Base-by-base conservation (phyloP, 2,329 filamentous ascomycete genomes). In the Elsinoe australis region DNA sequence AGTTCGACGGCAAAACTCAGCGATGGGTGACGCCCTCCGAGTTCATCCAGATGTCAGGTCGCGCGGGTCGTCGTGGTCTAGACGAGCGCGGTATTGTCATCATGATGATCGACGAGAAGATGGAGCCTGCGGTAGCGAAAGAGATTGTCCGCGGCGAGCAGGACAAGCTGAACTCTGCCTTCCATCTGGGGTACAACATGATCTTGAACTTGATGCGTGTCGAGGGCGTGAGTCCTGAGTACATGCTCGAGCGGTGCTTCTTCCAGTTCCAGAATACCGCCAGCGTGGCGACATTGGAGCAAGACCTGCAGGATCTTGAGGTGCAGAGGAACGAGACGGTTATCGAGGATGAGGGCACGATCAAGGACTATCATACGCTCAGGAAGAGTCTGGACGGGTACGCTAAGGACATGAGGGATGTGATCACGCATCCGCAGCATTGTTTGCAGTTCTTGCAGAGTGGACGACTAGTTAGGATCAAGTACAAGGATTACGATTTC, bases 181-280 rank as follows among this genome's bases (percentile, higher is more conserved):
- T 98, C 69, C 87, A 98, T 64, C 76, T 98, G 12, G 89, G 92
- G 24, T 98, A 98, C 74, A 98, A 98, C 71, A 98, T 98, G 92
- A 87, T 98, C 61, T 74, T 98, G 50, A 98, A 98, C 62, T 70
- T 98, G 52, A 83, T 96, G 66, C 79, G 92, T 67, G 90, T 98
- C n/a, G 92, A 98, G 64, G 90, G 88, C n/a, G 94, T 98, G 44
- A 96, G 89, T 6, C 92, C 94, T 2, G 90, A 98, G 59, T 96
- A 87, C 61, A 98, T 98, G 92, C 73, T 98, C n/a, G 89, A 96
- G 70, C 80, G 85, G 56, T 98, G 92, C 62, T 98, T 98, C 71
- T 94, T 87, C 66, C 92, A 98, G 66, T 98, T 98, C 68, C 92
- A 98, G 64, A 96, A 94, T 59, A 87, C 87, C 1, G 85, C 90